Conservation (phyloP, 257 asterid genomes). For the Solanum paucissectum region DNA sequence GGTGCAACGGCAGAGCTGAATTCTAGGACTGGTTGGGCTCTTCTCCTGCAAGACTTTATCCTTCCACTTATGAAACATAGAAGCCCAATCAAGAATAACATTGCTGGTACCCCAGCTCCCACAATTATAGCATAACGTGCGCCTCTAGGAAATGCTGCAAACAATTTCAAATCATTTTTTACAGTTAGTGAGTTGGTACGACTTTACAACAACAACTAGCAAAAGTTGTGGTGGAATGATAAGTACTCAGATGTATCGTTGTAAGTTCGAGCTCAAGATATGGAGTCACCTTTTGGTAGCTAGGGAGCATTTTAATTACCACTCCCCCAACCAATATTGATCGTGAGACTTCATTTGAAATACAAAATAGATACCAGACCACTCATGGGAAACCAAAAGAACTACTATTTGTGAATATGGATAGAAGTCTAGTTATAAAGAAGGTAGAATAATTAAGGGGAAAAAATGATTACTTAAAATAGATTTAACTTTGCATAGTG, state of each 20-base stretch:
- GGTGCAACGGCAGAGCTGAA: slow-evolving; percentile 6
- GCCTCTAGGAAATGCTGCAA: slow-evolving; percentile 27
- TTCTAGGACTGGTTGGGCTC: slow-evolving; percentile 14
- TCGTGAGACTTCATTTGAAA: too few relatives aligned
- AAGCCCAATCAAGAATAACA: slow-evolving; percentile 26
- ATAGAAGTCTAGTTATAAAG: neutral
- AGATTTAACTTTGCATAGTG: neutral
- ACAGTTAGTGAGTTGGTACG: neutral
- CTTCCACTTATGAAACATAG: slow-evolving; percentile 15
- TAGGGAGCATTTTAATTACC: too few relatives aligned
- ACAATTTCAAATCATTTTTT: neutral
- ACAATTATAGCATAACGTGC: slow-evolving; percentile 27
- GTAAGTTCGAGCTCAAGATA: neutral
- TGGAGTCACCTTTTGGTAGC: neutral
- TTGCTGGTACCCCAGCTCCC: slow-evolving; percentile 39
- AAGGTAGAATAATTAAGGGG: neutral
- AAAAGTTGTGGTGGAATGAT: neutral
- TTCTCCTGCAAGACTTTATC: slow-evolving; percentile 1
- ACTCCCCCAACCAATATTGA: too few relatives aligned
- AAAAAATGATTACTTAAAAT: neutral
- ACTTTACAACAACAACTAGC: neutral
- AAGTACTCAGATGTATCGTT: too few relatives aligned
- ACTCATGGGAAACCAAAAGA: neutral
- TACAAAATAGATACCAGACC: too few relatives aligned
- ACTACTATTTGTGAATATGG: neutral